Percentiles rank a stretch among this genome's conserved stretches.
Conservation (phyloP, 257 asterid species). For the Forsythia viridissima region DNA sequence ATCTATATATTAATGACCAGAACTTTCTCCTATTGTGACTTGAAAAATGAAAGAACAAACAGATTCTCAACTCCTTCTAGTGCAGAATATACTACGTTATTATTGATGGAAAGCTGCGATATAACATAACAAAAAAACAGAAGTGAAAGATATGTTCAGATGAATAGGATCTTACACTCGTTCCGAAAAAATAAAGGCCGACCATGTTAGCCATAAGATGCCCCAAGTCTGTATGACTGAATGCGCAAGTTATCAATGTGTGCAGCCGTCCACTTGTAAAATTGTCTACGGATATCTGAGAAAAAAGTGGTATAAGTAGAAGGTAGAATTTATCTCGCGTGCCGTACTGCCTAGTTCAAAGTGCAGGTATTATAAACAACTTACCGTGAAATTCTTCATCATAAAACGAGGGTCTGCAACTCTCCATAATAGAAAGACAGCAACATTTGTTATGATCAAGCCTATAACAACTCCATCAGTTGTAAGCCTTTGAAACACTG, state of each 20-base stretch:
- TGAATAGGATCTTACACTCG: conserved; percentile 58
- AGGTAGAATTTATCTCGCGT: conserved; percentile 7
- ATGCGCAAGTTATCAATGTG: conserved; percentile 80
- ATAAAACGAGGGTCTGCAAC: conserved; percentile 58
- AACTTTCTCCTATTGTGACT: not conserved
- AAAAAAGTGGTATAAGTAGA: conserved; percentile 20
- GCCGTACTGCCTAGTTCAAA: conserved; percentile 1
- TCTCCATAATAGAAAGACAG: conserved; percentile 73
- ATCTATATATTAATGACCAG: not conserved
- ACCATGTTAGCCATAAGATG: conserved; percentile 76
- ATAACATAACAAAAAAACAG: no score
- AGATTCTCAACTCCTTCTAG: not conserved
- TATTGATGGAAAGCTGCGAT: no score
- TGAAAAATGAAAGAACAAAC: not conserved
- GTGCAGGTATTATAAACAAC: conserved; percentile 23
- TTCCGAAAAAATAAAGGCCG: conserved; percentile 85
- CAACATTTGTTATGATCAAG: conserved; percentile 63
- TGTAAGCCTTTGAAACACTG: conserved; percentile 53
- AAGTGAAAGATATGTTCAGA: not conserved
- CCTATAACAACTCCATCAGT: conserved; percentile 69
- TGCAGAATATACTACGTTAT: not conserved
- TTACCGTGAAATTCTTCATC: conserved; percentile 77
- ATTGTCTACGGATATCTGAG: conserved; percentile 81
- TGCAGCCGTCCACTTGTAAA: conserved; percentile 77
- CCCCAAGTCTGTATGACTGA: conserved; percentile 64